Conservation (phyloP, 2,329 filamentous ascomycete genomes). For the Cucurbitaria berberidis region DNA sequence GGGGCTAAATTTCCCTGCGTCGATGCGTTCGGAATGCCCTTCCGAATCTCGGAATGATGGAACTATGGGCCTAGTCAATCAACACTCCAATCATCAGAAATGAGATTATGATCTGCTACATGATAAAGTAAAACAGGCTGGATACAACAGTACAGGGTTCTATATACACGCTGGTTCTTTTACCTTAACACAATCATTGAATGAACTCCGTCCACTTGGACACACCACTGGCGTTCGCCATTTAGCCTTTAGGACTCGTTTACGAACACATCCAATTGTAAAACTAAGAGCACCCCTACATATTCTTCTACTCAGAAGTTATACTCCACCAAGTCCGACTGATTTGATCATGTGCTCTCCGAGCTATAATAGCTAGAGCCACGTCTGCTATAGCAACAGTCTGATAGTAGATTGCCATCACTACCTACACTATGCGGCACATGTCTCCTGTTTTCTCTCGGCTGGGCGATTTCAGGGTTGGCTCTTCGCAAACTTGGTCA, state of each 20-base stretch:
- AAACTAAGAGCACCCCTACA: too few species aligned
- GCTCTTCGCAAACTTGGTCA: not conserved
- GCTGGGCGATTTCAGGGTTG: not conserved
- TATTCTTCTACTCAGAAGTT: too few species aligned
- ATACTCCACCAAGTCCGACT: not conserved
- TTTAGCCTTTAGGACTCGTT: too few species aligned
- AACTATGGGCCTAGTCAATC: not conserved
- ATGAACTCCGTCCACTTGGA: too few species aligned
- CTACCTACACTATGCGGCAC: not conserved
- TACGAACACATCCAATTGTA: too few species aligned
- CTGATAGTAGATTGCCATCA: not conserved
- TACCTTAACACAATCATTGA: not conserved
- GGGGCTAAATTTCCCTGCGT: not conserved
- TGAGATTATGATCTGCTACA: too few species aligned
- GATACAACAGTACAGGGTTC: too few species aligned
- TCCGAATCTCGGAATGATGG: slow-evolving; percentile 4
- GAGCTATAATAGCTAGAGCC: not conserved
- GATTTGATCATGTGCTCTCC: not conserved
- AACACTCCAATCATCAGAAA: too few species aligned
- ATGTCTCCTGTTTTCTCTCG: not conserved
- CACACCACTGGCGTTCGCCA: too few species aligned
- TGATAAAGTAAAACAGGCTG: too few species aligned
- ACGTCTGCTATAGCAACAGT: not conserved
- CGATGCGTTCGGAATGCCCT: not conserved
- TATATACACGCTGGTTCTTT: too few species aligned